Conservation (phyloP, 768 basidiomycete species). For the Solioccasus polychromus region DNA sequence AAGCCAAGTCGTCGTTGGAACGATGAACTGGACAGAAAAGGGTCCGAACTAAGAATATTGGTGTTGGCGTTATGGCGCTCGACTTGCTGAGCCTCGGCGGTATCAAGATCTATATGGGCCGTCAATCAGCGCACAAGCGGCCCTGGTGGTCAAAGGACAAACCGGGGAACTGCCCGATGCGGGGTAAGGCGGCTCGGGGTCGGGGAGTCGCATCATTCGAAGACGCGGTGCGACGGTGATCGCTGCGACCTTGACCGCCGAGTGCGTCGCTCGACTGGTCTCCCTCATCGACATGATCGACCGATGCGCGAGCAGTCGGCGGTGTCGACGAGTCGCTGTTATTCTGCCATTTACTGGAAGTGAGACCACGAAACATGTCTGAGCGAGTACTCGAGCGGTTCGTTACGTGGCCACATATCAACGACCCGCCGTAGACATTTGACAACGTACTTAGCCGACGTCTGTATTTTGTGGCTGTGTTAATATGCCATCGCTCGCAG, state of each 20-base stretch:
- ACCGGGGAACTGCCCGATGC: constrained; percentile 16
- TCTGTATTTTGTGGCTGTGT: constrained; percentile 32
- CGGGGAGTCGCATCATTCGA: constrained; percentile 52
- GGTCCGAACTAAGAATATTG: constrained; percentile 10
- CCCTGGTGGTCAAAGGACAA: constrained; percentile 12
- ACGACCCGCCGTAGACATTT: constrained; percentile 22
- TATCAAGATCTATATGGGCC: constrained; percentile 14
- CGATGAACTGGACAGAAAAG: constrained; percentile 18
- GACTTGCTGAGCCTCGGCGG: not conserved
- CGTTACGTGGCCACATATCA: constrained; percentile 6
- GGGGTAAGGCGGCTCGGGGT: constrained; percentile 34
- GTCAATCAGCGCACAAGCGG: constrained; percentile 11
- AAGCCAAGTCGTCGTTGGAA: constrained; percentile 29
- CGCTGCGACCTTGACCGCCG: constrained; percentile 9
- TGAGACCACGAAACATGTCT: constrained; percentile 25
- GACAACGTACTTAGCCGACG: too few relatives aligned
- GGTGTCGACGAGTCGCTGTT: constrained; percentile 24
- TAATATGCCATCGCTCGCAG: constrained; percentile 54
- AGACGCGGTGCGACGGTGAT: constrained; percentile 34
- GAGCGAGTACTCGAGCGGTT: not conserved
- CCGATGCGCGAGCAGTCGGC: constrained; percentile 3
- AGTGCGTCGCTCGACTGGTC: constrained; percentile 9
- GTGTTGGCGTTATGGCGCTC: constrained; percentile 11
- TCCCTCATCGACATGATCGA: constrained; percentile 8
- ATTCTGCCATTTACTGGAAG: constrained; percentile 16